A percentile compares a stretch with the other conserved stretches of the same genome.
Conservation (phyloP, 75 land plant species). For the Adiantum capillusveneris region DNA sequence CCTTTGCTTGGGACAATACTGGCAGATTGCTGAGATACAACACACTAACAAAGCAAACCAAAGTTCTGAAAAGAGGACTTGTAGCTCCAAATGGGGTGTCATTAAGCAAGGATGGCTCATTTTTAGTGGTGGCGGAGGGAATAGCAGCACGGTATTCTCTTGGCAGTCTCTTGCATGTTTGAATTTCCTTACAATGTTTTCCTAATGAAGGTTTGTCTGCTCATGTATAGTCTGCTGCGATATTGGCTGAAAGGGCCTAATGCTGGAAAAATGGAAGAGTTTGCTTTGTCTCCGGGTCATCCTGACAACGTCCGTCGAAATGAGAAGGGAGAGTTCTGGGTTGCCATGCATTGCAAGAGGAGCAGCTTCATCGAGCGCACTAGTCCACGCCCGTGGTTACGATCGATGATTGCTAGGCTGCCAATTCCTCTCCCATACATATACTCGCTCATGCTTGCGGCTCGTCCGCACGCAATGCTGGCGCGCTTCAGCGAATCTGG, state of each 20-base stretch:
- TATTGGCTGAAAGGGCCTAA: conserved; percentile 49
- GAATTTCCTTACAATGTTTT: background rate
- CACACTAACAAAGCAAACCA: conserved; percentile 22
- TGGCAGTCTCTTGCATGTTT: conserved; percentile 15
- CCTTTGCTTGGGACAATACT: conserved; percentile 26
- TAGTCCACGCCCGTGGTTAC: conserved; percentile 14
- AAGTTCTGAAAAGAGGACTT: conserved; percentile 16
- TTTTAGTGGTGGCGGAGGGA: conserved; percentile 25
- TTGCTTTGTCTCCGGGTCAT: conserved; percentile 28
- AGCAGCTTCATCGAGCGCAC: conserved; percentile 3
- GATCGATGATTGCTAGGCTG: conserved; percentile 19
- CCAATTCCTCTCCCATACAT: conserved; percentile 24
- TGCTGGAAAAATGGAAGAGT: conserved; percentile 24
- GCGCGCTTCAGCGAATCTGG: conserved; percentile 26
- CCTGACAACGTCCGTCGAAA: conserved; percentile 42
- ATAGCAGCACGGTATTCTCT: conserved; percentile 4
- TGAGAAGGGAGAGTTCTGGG: conserved; percentile 42
- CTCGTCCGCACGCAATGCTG: conserved; percentile 26
- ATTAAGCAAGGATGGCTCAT: conserved; percentile 36
- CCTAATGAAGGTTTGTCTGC: too few species aligned
- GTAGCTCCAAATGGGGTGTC: conserved; percentile 38
- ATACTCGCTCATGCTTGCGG: conserved; percentile 11
- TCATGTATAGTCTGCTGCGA: conserved; percentile 21
- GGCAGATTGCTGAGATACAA: conserved; percentile 40
- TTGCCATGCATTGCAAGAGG: conserved; percentile 27